Percentiles rank a stretch among this genome's conserved stretches.
Conservation (phyloP, 495 filamentous ascomycete genomes). For the Podospora appendiculata region DNA sequence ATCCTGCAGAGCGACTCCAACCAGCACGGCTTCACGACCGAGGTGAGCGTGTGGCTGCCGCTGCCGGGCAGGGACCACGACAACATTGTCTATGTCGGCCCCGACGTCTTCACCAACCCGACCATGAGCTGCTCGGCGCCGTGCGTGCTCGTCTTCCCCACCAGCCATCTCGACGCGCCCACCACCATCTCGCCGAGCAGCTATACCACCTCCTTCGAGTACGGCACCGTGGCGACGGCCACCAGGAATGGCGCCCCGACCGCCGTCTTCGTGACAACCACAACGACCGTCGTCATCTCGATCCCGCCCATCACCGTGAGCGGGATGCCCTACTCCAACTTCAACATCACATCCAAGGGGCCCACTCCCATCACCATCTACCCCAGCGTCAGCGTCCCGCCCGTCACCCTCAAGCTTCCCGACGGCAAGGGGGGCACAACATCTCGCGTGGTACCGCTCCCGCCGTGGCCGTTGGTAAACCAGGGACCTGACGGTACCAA, state of each 20-base stretch:
- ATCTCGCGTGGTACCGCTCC: constrained; percentile 6
- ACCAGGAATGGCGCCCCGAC: neutral
- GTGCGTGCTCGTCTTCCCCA: constrained; percentile 12
- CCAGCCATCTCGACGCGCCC: constrained; percentile 1
- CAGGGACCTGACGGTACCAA: neutral
- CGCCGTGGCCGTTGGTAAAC: constrained; percentile 11
- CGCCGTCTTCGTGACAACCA: constrained; percentile 4
- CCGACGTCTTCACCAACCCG: constrained; percentile 4
- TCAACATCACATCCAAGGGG: neutral
- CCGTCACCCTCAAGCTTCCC: constrained; percentile 1
- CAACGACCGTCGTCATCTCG: constrained; percentile 9
- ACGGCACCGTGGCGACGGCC: neutral
- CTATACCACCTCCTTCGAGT: constrained; percentile 16
- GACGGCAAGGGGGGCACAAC: constrained; percentile 3
- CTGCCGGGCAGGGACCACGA: constrained; percentile 6
- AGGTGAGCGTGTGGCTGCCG: constrained; percentile 17
- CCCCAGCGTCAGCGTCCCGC: constrained; percentile 14
- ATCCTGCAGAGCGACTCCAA: neutral
- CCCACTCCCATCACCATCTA: neutral
- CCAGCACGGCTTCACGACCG: constrained; percentile 14
- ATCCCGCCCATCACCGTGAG: constrained; percentile 3
- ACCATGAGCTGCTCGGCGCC: constrained; percentile 5
- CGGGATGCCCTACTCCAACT: constrained; percentile 7
- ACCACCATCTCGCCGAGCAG: constrained; percentile 1
- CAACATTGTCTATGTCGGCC: constrained; percentile 10